A percentile compares a stretch with the other conserved stretches of the same genome.
phyloP scores from a whole-genome alignment of 2,329 filamentous ascomycete species.

The Thermochaetoides dissita region DNA sequence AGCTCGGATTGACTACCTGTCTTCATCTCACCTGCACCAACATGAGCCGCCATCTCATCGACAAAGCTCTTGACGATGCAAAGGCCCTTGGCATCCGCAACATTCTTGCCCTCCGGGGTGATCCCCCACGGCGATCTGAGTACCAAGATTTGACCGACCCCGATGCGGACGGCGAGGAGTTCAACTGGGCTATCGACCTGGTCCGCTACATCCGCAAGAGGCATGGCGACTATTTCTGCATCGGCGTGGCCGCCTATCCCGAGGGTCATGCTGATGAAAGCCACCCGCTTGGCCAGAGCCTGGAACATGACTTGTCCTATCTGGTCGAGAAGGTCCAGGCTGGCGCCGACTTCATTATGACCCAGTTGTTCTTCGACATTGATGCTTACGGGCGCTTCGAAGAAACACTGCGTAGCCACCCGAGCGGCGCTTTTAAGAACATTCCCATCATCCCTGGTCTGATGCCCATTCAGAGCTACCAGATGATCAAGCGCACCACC shows the following conservation, averaged over 20 bases:
- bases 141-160: conserved; percentile 53
- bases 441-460: conserved; percentile 87
- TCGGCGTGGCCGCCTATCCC: conserved; percentile 88
- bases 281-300: conserved; percentile 54
- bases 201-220: conserved; percentile 76
- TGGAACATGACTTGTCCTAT: conserved; percentile 74
- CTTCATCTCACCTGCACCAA: conserved; percentile 96
- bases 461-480: conserved; percentile 96
- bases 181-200: conserved; percentile 77
- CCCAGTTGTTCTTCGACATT: conserved; percentile 89
- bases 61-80: conserved; percentile 79
- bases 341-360: conserved; percentile 97
- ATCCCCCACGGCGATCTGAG: conserved; percentile 79
- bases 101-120: conserved; percentile 80
- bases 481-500: conserved; percentile 84
- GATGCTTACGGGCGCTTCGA: conserved; percentile 74
- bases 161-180: conserved; percentile 57
- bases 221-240: conserved; percentile 89
- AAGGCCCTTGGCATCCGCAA: conserved; percentile 86
- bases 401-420: conserved; percentile 58
- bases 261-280: conserved; percentile 90
- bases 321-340: conserved; percentile 82
- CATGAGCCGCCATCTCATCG: conserved; percentile 76
- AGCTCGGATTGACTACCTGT: conserved; percentile 84
- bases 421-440: conserved; percentile 70